Percentiles rank a stretch among this genome's conserved stretches.
Evolutionary conservation across 1,139 yeast genomes (phyloP).

Genomic region (Yamadazyma diddensiae): DNA sequence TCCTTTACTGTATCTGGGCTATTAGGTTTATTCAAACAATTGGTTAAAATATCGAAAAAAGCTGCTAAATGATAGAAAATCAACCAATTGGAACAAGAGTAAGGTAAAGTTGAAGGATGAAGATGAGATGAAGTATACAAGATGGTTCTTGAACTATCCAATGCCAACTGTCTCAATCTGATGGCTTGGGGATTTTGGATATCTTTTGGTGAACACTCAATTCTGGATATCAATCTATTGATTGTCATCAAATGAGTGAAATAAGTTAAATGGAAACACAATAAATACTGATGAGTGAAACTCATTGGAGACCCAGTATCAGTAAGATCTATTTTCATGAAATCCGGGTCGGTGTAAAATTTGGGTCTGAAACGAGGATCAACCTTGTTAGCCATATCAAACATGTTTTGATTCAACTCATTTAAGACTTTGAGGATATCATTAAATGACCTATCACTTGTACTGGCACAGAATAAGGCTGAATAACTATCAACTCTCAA

Average conservation of each 20-base stretch:
- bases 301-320: neutral
- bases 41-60: slow-evolving; percentile 28
- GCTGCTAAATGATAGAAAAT: slow-evolving; percentile 34
- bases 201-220: slow-evolving; percentile 13
- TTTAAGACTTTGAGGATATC: slow-evolving; percentile 18
- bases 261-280: slow-evolving; percentile 26
- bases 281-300: slow-evolving; percentile 15
- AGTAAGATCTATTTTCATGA: slow-evolving; percentile 10
- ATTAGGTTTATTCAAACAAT: slow-evolving; percentile 31
- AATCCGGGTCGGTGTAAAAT: slow-evolving; percentile 25
- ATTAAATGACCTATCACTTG: slow-evolving; percentile 17
- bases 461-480: slow-evolving; percentile 27
- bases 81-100: slow-evolving; percentile 33
- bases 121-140: slow-evolving; percentile 23
- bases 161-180: slow-evolving; percentile 24
- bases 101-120: slow-evolving; percentile 18
- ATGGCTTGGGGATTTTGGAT: slow-evolving; percentile 15
- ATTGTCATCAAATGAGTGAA: slow-evolving; percentile 36
- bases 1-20: slow-evolving; percentile 27
- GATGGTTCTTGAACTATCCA: slow-evolving; percentile 37
- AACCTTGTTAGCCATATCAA: slow-evolving; percentile 14
- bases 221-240: slow-evolving; percentile 24
- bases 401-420: slow-evolving; percentile 21
- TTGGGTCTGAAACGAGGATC: slow-evolving; percentile 20
- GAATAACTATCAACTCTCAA: slow-evolving; percentile 29